A percentile compares a stretch with the other conserved stretches of the same genome.
These are phyloP conservation scores for Candida verbasci DNA, from an alignment of 805 yeast species.

Conservation along the genomic window DNA sequence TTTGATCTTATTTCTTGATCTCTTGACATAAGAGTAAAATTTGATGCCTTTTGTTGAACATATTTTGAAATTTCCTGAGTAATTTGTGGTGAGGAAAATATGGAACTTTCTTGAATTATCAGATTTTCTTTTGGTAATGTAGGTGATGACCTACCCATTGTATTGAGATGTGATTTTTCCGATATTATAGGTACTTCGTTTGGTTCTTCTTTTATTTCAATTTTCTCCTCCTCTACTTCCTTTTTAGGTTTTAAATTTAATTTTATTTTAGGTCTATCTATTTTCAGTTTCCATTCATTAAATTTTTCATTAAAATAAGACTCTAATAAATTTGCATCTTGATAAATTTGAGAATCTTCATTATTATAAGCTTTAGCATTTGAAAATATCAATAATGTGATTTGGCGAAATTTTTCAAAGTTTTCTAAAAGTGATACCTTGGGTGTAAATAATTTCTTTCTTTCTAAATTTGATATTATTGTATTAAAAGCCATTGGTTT, in stretches of 20 bases:
- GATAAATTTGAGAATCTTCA: slow-evolving; percentile 64
- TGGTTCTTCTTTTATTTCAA: slow-evolving; percentile 1
- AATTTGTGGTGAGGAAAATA: slow-evolving; percentile 26
- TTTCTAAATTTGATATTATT: slow-evolving; percentile 49
- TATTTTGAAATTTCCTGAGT: slow-evolving; percentile 11
- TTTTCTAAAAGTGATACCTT: slow-evolving; percentile 32
- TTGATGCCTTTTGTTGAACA: slow-evolving; percentile 10
- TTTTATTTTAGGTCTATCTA: slow-evolving; percentile 19
- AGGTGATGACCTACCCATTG: slow-evolving; percentile 26
- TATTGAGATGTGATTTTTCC: slow-evolving; percentile 11
- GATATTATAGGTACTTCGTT: slow-evolving; percentile 9
- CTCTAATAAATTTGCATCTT: slow-evolving; percentile 63
- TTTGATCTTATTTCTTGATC: slow-evolving; percentile 23
- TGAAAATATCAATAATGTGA: slow-evolving; percentile 59
- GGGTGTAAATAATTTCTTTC: slow-evolving; percentile 37
- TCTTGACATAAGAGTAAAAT: slow-evolving; percentile 13
- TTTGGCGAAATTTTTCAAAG: slow-evolving; percentile 56
- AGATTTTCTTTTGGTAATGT: slow-evolving; percentile 25
- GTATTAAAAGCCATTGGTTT: slow-evolving; percentile 70
- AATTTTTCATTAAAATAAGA: slow-evolving; percentile 45
- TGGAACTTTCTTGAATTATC: slow-evolving; percentile 32
- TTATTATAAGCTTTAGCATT: slow-evolving; percentile 81
- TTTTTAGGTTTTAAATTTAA: slow-evolving; percentile 16
- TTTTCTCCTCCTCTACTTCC: slow-evolving; percentile 14
- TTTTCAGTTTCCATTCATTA: slow-evolving; percentile 21